Evolutionary conservation across 768 basidiomycete species (phyloP).

Genomic region (Pholiota microspora): DNA sequence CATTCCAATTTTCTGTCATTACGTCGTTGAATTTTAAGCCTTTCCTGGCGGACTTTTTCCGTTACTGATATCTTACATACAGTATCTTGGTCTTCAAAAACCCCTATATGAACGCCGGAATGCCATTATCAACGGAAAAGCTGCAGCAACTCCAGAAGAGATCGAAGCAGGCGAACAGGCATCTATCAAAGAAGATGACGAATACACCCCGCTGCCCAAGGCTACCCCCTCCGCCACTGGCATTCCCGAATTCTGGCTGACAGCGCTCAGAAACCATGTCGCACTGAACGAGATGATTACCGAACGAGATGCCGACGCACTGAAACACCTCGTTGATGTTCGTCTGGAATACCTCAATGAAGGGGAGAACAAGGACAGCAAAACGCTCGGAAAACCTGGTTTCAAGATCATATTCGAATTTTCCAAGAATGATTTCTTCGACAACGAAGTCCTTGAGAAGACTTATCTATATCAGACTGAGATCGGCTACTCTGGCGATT

Average conservation of each 20-base stretch:
- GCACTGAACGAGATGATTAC: conserved; percentile 88
- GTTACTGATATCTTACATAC: conserved; percentile 7
- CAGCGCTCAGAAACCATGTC: conserved; percentile 89
- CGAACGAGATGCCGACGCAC: conserved; percentile 84
- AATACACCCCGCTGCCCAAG: conserved; percentile 60
- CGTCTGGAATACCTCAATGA: conserved; percentile 71
- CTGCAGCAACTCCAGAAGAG: conserved; percentile 75
- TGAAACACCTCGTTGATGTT: conserved; percentile 82
- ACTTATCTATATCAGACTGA: conserved; percentile 93
- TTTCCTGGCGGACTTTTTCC: background rate
- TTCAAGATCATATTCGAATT: conserved; percentile 91
- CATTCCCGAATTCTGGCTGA: conserved; percentile 98
- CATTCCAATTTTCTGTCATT: no score
- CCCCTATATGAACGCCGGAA: conserved; percentile 87
- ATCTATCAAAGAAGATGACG: conserved; percentile 72
- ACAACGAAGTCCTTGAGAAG: conserved; percentile 82
- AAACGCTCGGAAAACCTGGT: conserved; percentile 72
- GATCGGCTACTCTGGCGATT: conserved; percentile 95
- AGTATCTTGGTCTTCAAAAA: conserved; percentile 76
- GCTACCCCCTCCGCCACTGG: conserved; percentile 43
- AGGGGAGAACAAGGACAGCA: conserved; percentile 35
- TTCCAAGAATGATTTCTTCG: conserved; percentile 81
- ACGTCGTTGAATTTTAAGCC: no score
- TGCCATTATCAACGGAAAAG: conserved; percentile 78
- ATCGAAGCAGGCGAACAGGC: conserved; percentile 75